phyloP scores from a whole-genome alignment of 805 yeast genomes.

The Spathaspora hagerdaliae region DNA sequence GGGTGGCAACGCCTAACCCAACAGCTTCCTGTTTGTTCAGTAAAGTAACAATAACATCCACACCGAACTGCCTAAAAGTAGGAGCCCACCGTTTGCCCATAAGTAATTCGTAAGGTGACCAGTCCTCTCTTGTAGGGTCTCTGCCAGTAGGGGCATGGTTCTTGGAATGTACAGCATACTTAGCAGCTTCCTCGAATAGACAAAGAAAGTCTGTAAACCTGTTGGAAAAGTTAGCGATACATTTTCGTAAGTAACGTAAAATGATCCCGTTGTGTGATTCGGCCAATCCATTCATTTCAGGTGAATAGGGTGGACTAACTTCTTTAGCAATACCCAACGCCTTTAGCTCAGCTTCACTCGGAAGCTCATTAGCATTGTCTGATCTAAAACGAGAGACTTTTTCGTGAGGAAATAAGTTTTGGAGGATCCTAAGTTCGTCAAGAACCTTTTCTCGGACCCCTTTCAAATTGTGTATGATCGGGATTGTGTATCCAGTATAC shows the following conservation, averaged over 20 bases:
- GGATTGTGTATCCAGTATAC: no score
- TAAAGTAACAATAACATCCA: neutral
- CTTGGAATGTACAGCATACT: neutral
- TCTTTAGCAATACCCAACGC: neutral
- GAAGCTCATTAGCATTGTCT: neutral
- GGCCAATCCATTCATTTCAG: neutral
- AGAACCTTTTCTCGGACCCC: no score
- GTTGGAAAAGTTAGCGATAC: no score
- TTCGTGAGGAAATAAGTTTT: no score
- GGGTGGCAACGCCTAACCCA: no score
- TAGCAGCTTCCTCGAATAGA: neutral
- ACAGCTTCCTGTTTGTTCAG: neutral
- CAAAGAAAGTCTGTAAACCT: neutral
- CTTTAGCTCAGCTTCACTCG: neutral
- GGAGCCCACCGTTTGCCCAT: neutral
- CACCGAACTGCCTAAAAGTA: neutral
- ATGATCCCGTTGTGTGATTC: neutral
- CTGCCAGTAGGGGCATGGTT: neutral
- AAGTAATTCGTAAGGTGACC: neutral
- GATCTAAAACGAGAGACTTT: neutral
- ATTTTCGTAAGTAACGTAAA: neutral
- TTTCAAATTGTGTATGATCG: no score
- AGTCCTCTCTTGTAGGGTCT: neutral
- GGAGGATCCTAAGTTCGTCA: no score
- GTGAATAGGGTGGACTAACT: neutral